Base-by-base conservation (phyloP, 2,329 filamentous ascomycete genomes). In the Fusarium piperis region DNA sequence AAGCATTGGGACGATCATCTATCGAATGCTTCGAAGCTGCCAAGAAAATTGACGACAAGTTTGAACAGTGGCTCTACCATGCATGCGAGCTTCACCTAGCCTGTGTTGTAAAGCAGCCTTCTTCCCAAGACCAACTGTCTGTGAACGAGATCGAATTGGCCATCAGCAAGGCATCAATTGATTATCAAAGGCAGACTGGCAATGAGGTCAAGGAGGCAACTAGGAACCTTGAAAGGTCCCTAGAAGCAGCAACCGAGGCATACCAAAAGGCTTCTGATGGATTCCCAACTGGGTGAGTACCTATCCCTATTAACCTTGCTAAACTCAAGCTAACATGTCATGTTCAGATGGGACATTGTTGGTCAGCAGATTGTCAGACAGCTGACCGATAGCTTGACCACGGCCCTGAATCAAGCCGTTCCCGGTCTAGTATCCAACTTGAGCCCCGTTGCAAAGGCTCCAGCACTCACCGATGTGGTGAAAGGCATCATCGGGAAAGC, bases 291-390 rank as follows among this genome's bases (percentile, higher is more conserved):
- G 13, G 18, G 39, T 44, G 39, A 15, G 39, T 23, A 23, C 1
- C 8, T 6, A 23, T 3, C 23, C 23, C 23, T 23, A 9, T 41
- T 18, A 23, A 20, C 8, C 7, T 44, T 2, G 12, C 13, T 6
- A 0, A 23, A 3, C 7, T 23, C 23, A 0, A 0, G 4, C 39
- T 44, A 6, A 44, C 39, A 9, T 44, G 0, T 44, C 39, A 15
- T 44, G 0, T 44, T 23, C 12, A 44, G 39, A 23, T 44, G 39
- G 39, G 39, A 44, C 2, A 44, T 44, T 7, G 12, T 44, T 44
- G 39, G 39, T 44, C 18, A 44, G 18, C 39, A 20, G 3, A 44
- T 44, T 44, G 39, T 44, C 39, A 18, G 15, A 44, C 39, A 44
- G 39, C 18, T 44, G 18, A 18, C 18, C 13, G 39, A 44, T 23